Conservation (phyloP, 768 basidiomycete species). For the Amanita pallidorosea region DNA sequence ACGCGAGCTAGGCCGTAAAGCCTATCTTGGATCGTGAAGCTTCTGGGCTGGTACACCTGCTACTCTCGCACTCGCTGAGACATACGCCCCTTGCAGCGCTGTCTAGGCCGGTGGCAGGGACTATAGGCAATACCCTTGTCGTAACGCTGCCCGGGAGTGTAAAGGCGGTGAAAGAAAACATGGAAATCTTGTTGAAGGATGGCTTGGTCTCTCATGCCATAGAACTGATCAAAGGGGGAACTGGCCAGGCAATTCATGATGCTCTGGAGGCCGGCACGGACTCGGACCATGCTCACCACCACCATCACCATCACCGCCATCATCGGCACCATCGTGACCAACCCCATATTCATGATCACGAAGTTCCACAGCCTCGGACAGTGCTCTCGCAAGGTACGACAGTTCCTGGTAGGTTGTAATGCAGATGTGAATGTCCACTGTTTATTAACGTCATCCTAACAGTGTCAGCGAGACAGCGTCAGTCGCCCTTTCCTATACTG, state of each 20-base stretch:
- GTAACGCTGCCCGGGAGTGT: constrained; percentile 79
- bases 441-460: background rate
- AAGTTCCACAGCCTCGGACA: constrained; percentile 43
- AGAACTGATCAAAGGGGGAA: constrained; percentile 60
- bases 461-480: constrained; percentile 64
- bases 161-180: constrained; percentile 75
- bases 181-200: constrained; percentile 46
- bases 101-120: constrained; percentile 76
- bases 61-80: constrained; percentile 56
- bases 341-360: constrained; percentile 23
- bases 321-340: constrained; percentile 24
- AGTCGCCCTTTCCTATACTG: constrained; percentile 70
- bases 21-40: constrained; percentile 58
- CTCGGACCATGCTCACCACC: constrained; percentile 28
- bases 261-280: constrained; percentile 23
- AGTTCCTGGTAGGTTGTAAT: constrained; percentile 39
- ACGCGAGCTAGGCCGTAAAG: constrained; percentile 37
- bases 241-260: constrained; percentile 48
- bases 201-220: constrained; percentile 62
- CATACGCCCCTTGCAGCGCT: constrained; percentile 76
- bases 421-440: background rate
- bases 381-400: constrained; percentile 61
- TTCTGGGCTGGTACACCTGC: constrained; percentile 65
- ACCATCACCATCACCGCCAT: constrained; percentile 21
- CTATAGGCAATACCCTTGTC: constrained; percentile 52